phyloP scores from a whole-genome alignment of 1,284 basidiomycete species.

The Rhizoctonia solani region DNA sequence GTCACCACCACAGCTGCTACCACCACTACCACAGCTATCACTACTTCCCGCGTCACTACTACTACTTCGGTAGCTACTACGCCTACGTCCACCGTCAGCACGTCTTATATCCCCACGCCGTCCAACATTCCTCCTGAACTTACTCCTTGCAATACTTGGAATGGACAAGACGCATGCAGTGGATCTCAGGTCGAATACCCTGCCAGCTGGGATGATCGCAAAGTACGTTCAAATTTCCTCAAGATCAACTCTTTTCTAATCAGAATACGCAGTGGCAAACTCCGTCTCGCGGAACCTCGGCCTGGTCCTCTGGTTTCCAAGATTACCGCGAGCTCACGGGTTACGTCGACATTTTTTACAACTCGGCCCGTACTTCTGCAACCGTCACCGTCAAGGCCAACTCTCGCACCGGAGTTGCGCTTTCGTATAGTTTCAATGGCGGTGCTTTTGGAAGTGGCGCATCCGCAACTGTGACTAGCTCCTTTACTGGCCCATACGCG shows the following conservation, averaged over 20 bases:
- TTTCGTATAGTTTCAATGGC: slow-evolving; percentile 26
- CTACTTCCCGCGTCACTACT: neutral
- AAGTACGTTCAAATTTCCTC: neutral
- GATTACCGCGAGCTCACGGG: slow-evolving; percentile 33
- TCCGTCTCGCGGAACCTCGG: slow-evolving; percentile 1
- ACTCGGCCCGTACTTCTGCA: slow-evolving; percentile 26
- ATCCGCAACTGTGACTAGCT: slow-evolving; percentile 18
- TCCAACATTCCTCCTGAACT: slow-evolving; percentile 15
- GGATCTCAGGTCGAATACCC: slow-evolving; percentile 14
- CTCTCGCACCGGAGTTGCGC: slow-evolving; percentile 17
- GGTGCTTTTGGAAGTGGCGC: slow-evolving; percentile 12
- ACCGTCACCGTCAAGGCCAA: slow-evolving; percentile 30
- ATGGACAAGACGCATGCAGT: slow-evolving; percentile 10
- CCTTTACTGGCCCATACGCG: slow-evolving; percentile 22
- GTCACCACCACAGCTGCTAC: neutral
- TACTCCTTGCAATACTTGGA: slow-evolving; percentile 30
- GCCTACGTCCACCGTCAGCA: slow-evolving; percentile 9
- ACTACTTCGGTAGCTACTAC: neutral
- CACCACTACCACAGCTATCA: neutral
- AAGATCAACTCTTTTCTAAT: neutral
- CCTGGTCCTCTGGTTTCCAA: slow-evolving; percentile 29
- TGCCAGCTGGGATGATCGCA: slow-evolving; percentile 16
- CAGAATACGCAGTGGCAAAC: slow-evolving; percentile 20
- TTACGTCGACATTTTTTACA: slow-evolving; percentile 29
- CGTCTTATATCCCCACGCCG: slow-evolving; percentile 23